These are phyloP conservation scores for Adenanthera pavonina DNA, from an alignment of 306 rosid genomes.

Conservation along the genomic window DNA sequence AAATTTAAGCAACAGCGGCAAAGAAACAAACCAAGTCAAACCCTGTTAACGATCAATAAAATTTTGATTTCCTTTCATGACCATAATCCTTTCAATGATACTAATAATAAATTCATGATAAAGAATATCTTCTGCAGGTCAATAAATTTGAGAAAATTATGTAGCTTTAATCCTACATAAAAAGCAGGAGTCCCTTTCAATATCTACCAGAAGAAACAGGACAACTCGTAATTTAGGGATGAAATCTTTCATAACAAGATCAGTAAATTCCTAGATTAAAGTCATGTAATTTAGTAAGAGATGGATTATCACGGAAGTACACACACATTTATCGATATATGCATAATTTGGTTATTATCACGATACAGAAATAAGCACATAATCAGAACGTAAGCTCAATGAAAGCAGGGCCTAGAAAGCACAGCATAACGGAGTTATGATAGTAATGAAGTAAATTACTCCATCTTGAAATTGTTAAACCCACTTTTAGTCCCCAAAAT, in stretches of 20 bases:
- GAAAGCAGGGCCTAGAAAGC: background rate
- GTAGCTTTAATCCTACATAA: background rate
- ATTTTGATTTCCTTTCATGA: slow-evolving; percentile 14
- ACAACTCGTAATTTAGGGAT: slow-evolving; percentile 23
- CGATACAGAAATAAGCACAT: slow-evolving; percentile 5
- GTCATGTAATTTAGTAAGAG: background rate
- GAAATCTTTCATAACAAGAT: background rate
- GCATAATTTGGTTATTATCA: background rate
- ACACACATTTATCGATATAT: background rate
- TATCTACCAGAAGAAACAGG: background rate
- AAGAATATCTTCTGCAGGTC: background rate
- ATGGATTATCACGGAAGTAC: background rate
- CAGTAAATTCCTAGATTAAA: slow-evolving; percentile 11
- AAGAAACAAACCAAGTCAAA: slow-evolving; percentile 8
- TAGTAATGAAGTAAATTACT: background rate
- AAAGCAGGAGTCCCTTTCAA: background rate
- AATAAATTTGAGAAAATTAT: background rate
- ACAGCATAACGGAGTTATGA: background rate
- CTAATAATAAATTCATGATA: background rate
- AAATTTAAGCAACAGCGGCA: background rate
- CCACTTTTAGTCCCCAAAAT: background rate
- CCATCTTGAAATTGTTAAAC: background rate
- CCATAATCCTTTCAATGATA: background rate
- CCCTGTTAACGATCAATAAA: background rate
- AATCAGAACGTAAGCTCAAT: background rate